Conservation (phyloP, 2,329 filamentous ascomycete species). For the Alternaria novae-zelandiae region DNA sequence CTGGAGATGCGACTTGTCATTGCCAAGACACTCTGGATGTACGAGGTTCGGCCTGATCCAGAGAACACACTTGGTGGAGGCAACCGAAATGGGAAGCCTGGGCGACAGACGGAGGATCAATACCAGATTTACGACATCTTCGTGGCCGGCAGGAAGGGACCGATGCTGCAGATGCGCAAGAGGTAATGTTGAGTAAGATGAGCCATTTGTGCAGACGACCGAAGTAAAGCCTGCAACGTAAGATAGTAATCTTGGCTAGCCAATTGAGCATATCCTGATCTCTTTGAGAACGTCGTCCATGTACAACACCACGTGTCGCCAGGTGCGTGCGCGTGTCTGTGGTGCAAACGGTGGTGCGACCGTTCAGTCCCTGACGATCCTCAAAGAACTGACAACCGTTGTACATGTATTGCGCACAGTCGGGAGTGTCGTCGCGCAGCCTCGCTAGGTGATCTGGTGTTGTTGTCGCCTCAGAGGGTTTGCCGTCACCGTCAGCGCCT, state of each 20-base stretch:
- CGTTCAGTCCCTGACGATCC: background rate
- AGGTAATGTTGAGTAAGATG: constrained; percentile 1
- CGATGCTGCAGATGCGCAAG: constrained; percentile 33
- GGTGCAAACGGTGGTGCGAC: background rate
- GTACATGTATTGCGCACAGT: background rate
- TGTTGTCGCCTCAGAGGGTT: background rate
- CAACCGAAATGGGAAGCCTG: constrained; percentile 15
- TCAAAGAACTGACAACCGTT: background rate
- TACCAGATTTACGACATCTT: constrained; percentile 39
- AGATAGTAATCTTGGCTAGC: background rate
- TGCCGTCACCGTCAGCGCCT: background rate
- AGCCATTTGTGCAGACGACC: background rate
- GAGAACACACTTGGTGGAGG: constrained; percentile 32
- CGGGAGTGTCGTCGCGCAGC: background rate
- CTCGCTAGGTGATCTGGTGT: background rate
- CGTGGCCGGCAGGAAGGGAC: constrained; percentile 41
- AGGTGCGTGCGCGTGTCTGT: background rate
- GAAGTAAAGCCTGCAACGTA: background rate
- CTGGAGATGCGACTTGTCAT: constrained; percentile 35
- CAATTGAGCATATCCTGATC: background rate
- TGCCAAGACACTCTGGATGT: constrained; percentile 31
- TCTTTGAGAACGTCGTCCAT: background rate
- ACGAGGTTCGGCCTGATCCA: constrained; percentile 29
- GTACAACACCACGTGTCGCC: background rate
- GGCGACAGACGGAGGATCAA: constrained; percentile 27